These are phyloP conservation scores for Melanogaster broomeanus DNA, from an alignment of 768 basidiomycete genomes.

Conservation along the genomic window DNA sequence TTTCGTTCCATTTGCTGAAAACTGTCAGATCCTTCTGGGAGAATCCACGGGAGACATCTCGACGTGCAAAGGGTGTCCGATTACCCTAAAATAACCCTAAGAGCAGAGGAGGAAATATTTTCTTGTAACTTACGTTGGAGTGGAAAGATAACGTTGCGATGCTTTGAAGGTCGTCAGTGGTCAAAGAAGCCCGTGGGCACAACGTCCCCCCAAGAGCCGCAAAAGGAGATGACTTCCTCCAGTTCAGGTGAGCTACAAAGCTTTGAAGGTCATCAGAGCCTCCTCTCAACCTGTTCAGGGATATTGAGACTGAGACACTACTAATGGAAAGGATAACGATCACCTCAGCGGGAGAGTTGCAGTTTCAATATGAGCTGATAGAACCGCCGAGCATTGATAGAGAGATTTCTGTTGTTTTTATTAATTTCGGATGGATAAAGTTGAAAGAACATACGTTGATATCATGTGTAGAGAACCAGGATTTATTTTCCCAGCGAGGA, in stretches of 20 bases:
- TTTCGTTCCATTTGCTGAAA: conserved; percentile 42
- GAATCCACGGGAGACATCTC: conserved; percentile 65
- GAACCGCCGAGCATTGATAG: conserved; percentile 57
- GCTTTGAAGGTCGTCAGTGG: conserved; percentile 27
- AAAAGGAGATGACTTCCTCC: conserved; percentile 54
- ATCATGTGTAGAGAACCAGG: conserved; percentile 25
- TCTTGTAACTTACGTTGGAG: conserved; percentile 17
- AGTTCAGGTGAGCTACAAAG: conserved; percentile 50
- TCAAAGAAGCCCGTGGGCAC: conserved; percentile 36
- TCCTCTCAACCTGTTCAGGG: conserved; percentile 33
- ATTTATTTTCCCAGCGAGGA: conserved; percentile 40
- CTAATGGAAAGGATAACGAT: background rate
- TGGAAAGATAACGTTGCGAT: conserved; percentile 45
- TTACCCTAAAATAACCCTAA: conserved; percentile 12
- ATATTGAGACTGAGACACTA: background rate
- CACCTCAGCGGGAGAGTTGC: conserved; percentile 63
- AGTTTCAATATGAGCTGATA: conserved; percentile 60
- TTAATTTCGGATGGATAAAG: conserved; percentile 9
- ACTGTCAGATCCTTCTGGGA: conserved; percentile 33
- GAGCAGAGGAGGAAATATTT: background rate
- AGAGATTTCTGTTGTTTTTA: conserved; percentile 30
- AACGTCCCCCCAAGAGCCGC: conserved; percentile 57
- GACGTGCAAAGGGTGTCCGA: conserved; percentile 38
- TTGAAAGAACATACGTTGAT: conserved; percentile 17
- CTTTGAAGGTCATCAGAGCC: conserved; percentile 43